These are phyloP conservation scores for Coniella vitis DNA, from an alignment of 2,329 filamentous ascomycete species.

Conservation along the genomic window DNA sequence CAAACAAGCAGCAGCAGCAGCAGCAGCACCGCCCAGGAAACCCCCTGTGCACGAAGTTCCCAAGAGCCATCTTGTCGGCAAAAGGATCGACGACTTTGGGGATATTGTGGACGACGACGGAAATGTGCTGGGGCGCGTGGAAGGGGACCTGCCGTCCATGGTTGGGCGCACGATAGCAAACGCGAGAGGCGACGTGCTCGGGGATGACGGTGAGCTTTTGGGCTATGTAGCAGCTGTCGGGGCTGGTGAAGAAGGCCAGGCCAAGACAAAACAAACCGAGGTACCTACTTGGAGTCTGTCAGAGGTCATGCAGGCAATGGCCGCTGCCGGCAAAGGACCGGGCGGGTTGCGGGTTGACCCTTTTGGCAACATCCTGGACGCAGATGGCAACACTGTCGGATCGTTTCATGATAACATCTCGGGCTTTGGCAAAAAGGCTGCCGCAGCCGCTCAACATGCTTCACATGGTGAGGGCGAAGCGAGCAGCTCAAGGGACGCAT, in stretches of 20 bases:
- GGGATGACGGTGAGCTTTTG: conserved; percentile 34
- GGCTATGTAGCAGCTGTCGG: conserved; percentile 39
- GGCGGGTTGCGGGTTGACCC: conserved; percentile 36
- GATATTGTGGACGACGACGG: conserved; percentile 45
- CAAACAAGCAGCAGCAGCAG: too few species aligned
- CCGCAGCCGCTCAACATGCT: conserved; percentile 17
- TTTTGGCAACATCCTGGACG: conserved; percentile 39
- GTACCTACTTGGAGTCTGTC: conserved; percentile 25
- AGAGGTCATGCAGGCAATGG: conserved; percentile 24
- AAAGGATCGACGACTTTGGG: conserved; percentile 46
- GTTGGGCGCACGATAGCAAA: conserved; percentile 40
- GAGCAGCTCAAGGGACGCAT: conserved; percentile 7
- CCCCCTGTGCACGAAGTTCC: conserved; percentile 23
- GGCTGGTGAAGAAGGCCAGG: conserved; percentile 15
- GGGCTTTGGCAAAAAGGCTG: conserved; percentile 23
- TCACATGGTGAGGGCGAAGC: conserved; percentile 16
- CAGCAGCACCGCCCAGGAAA: conserved; percentile 16
- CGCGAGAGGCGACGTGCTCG: conserved; percentile 39
- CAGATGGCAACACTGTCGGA: conserved; percentile 38
- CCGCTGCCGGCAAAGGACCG: conserved; percentile 18
- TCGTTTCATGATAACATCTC: conserved; percentile 40
- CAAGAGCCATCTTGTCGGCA: conserved; percentile 35
- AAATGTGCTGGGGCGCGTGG: conserved; percentile 44
- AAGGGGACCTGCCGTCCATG: conserved; percentile 49
- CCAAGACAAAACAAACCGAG: conserved; percentile 19